Conservation (phyloP, 805 yeast species). For the Spathaspora gorwiae region DNA sequence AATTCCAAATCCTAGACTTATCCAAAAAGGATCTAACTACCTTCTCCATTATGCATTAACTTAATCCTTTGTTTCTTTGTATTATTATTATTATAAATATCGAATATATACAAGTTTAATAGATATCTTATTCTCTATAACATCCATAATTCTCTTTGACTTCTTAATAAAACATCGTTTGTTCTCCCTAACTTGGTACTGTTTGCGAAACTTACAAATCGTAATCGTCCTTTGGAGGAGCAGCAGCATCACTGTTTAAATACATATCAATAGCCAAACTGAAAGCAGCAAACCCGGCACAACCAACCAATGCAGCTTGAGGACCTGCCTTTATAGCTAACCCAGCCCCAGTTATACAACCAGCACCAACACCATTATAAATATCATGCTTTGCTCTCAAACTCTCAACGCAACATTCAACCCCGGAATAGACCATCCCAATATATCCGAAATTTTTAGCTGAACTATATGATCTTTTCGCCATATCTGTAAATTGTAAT, state of each 20-base stretch:
- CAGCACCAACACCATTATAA: conserved; percentile 88
- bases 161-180: no score
- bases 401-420: conserved; percentile 85
- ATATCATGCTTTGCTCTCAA: conserved; percentile 86
- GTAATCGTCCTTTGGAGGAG: conserved; percentile 86
- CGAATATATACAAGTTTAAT: conserved; percentile 3
- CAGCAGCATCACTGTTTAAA: conserved; percentile 75
- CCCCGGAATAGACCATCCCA: conserved; percentile 88
- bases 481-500: conserved; percentile 89
- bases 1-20: no score
- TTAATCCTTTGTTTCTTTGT: neutral
- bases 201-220: conserved; percentile 37
- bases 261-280: conserved; percentile 85
- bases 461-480: conserved; percentile 75
- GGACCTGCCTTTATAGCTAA: conserved; percentile 92
- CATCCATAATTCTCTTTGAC: neutral
- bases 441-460: conserved; percentile 94
- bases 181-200: neutral
- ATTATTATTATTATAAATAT: no score
- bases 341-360: conserved; percentile 96
- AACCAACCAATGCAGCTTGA: conserved; percentile 83
- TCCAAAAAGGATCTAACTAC: no score
- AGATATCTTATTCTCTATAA: neutral
- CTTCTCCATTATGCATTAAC: no score
- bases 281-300: conserved; percentile 97